Conservation (phyloP, 208 protist genomes). For the Trypanosoma rangeli region DNA sequence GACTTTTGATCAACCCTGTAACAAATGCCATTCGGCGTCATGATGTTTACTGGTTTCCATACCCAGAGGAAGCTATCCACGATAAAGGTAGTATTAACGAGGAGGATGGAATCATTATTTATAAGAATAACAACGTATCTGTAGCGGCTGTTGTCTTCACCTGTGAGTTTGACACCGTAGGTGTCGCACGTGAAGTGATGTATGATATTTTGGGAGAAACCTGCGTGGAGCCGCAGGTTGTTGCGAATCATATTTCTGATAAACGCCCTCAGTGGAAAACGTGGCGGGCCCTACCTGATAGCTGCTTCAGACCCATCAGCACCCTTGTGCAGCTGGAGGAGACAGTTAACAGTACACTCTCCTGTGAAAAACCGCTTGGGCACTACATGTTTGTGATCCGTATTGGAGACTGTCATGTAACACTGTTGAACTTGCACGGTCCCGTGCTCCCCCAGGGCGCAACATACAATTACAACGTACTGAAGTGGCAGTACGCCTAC, state of each 20-base stretch:
- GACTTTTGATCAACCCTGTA: conserved; percentile 62
- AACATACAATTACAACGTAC: conserved; percentile 79
- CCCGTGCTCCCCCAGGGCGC: conserved; percentile 70
- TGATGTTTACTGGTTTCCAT: conserved; percentile 79
- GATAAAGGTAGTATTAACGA: conserved; percentile 35
- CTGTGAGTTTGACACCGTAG: conserved; percentile 59
- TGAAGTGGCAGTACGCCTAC: conserved; percentile 88
- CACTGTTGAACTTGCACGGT: conserved; percentile 72
- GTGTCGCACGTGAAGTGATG: conserved; percentile 55
- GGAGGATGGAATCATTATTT: conserved; percentile 54
- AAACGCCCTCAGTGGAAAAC: conserved; percentile 60
- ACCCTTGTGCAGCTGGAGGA: conserved; percentile 75
- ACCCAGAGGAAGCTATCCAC: conserved; percentile 24
- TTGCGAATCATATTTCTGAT: conserved; percentile 57
- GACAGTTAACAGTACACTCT: conserved; percentile 63
- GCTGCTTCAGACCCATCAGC: conserved; percentile 67
- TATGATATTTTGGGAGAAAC: conserved; percentile 58
- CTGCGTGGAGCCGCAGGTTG: conserved; percentile 30
- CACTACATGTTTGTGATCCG: conserved; percentile 86
- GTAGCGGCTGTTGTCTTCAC: conserved; percentile 83
- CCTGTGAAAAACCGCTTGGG: conserved; percentile 49
- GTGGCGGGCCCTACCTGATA: conserved; percentile 62
- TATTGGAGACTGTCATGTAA: conserved; percentile 84
- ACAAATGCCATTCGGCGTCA: conserved; percentile 68
- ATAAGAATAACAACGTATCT: conserved; percentile 81